These are phyloP conservation scores for Pichia phayaonensis DNA, from an alignment of 805 yeast species.

Conservation along the genomic window DNA sequence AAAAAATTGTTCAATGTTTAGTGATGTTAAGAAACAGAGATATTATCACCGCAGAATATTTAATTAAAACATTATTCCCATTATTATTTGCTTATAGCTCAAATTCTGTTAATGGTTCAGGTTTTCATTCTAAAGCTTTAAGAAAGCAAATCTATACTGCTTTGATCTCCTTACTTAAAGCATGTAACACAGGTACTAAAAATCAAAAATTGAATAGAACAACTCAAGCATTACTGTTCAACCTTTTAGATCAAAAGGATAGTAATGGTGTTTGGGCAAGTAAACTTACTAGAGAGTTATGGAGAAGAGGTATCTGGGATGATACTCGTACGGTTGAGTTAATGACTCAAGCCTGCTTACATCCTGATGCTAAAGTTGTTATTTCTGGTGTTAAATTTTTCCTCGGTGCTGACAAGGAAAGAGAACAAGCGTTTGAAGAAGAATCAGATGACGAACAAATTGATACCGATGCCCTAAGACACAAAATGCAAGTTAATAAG, in stretches of 20 bases:
- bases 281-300: slow-evolving; percentile 84
- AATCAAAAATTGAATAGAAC: slow-evolving; percentile 84
- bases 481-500: slow-evolving; percentile 76
- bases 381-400: slow-evolving; percentile 87
- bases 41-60: slow-evolving; percentile 66
- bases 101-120: slow-evolving; percentile 36
- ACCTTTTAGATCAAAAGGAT: slow-evolving; percentile 72
- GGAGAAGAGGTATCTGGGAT: slow-evolving; percentile 99
- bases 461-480: slow-evolving; percentile 68
- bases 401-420: slow-evolving; percentile 89
- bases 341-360: slow-evolving; percentile 92
- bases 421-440: slow-evolving; percentile 77
- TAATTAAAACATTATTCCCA: slow-evolving; percentile 86
- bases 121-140: slow-evolving; percentile 70
- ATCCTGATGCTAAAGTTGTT: slow-evolving; percentile 79
- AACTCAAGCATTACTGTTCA: slow-evolving; percentile 88
- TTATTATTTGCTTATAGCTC: slow-evolving; percentile 62
- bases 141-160: slow-evolving; percentile 79
- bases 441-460: slow-evolving; percentile 56
- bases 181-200: slow-evolving; percentile 81
- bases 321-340: slow-evolving; percentile 95
- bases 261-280: slow-evolving; percentile 91
- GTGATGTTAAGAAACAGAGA: slow-evolving; percentile 86
- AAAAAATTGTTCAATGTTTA: slow-evolving; percentile 82
- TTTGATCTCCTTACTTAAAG: slow-evolving; percentile 67